phyloP scores from a whole-genome alignment of 2,329 filamentous ascomycete genomes.

The Colletotrichum salicis region DNA sequence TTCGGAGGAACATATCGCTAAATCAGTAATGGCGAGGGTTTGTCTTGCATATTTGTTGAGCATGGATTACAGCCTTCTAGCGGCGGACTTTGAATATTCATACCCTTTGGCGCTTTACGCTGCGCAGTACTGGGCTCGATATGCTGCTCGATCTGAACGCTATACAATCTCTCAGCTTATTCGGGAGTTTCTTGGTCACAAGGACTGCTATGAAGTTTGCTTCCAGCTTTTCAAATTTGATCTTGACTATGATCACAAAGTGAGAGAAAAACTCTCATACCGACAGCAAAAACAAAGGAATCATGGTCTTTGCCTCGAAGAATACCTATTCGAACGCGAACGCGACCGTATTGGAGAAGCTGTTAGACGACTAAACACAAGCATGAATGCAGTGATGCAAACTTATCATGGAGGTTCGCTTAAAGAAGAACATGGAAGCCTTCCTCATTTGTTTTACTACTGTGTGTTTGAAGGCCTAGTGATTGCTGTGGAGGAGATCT shows the following conservation, averaged over 20 bases:
- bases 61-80: neutral
- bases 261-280: neutral
- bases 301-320: no score
- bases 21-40: neutral
- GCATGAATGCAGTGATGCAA: no score
- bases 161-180: neutral
- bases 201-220: neutral
- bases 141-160: neutral
- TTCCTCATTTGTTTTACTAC: neutral
- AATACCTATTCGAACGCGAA: no score
- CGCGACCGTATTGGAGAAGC: no score
- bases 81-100: neutral
- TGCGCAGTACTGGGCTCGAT: slow-evolving; percentile 36
- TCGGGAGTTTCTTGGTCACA: neutral
- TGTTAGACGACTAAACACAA: no score
- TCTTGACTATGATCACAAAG: neutral
- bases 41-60: slow-evolving; percentile 8
- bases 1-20: neutral
- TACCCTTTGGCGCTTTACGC: slow-evolving; percentile 34
- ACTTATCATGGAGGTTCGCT: no score
- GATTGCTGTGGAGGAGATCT: neutral
- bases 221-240: no score
- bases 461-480: neutral
- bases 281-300: neutral
- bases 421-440: no score